phyloP scores from a whole-genome alignment of 208 protist species.

The Acanthamoeba quina region DNA sequence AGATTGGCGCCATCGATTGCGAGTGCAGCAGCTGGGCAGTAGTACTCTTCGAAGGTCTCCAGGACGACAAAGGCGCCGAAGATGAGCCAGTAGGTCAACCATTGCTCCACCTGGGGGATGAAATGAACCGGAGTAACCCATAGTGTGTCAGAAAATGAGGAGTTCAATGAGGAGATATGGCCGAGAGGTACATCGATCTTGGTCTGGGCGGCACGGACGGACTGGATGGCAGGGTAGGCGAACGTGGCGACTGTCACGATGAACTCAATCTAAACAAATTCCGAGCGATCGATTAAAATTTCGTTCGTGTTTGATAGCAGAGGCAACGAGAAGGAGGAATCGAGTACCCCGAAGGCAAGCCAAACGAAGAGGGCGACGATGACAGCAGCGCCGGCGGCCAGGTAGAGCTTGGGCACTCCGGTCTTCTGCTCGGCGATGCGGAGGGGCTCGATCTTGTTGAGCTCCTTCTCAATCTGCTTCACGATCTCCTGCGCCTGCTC shows the following conservation, averaged over 20 bases:
- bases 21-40: no score
- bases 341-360: background rate
- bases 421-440: conserved; percentile 33
- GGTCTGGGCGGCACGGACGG: conserved; percentile 16
- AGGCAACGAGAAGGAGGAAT: background rate
- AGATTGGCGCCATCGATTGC: background rate
- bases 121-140: no score
- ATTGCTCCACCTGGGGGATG: conserved; percentile 32
- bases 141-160: background rate
- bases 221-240: conserved; percentile 39
- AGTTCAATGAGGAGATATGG: background rate
- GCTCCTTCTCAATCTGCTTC: conserved; percentile 62
- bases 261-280: background rate
- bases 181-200: background rate
- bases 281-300: background rate
- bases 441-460: conserved; percentile 33
- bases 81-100: conserved; percentile 58
- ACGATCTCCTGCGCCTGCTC: background rate
- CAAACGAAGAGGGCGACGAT: conserved; percentile 21
- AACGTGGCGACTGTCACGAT: background rate
- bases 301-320: background rate
- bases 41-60: conserved; percentile 41
- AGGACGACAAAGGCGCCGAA: conserved; percentile 39
- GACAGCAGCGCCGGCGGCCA: conserved; percentile 12
- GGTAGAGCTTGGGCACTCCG: conserved; percentile 37